phyloP scores from a whole-genome alignment of 1,284 basidiomycete species.

The Marasmius oreades region DNA sequence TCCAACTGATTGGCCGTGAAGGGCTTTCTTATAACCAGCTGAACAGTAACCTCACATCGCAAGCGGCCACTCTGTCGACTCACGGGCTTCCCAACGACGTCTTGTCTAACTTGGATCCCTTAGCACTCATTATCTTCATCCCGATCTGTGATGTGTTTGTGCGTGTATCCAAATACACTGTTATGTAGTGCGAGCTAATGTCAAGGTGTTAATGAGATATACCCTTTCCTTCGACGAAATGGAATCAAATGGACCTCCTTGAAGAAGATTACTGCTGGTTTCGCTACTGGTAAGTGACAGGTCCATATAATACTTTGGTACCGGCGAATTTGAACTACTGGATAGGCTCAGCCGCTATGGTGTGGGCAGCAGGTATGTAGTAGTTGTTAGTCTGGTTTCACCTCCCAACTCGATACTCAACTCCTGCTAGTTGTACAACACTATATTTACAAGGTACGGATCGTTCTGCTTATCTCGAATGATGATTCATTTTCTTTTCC shows the following conservation, averaged over 20 bases:
- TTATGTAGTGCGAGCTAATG: neutral
- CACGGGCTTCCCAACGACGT: constrained; percentile 81
- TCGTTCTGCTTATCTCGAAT: neutral
- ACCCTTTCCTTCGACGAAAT: constrained; percentile 62
- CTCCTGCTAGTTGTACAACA: constrained; percentile 1
- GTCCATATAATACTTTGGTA: neutral
- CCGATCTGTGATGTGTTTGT: constrained; percentile 47
- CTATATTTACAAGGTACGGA: constrained; percentile 61
- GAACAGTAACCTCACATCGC: constrained; percentile 77
- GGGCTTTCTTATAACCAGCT: constrained; percentile 76
- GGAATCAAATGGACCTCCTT: constrained; percentile 72
- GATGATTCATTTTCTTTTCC: too few species aligned
- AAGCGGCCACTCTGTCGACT: constrained; percentile 69
- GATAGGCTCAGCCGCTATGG: constrained; percentile 46
- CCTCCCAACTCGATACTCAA: neutral
- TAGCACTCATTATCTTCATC: constrained; percentile 73
- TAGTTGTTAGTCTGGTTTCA: neutral
- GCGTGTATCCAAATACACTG: neutral
- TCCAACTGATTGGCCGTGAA: constrained; percentile 21
- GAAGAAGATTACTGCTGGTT: constrained; percentile 75
- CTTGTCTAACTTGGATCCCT: constrained; percentile 76
- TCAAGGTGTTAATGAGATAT: constrained; percentile 48
- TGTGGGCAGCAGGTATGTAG: constrained; percentile 42
- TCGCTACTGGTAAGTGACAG: constrained; percentile 45
- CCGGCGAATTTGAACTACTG: neutral